phyloP scores from a whole-genome alignment of 1,284 basidiomycete genomes.

The Irpex sp. region DNA sequence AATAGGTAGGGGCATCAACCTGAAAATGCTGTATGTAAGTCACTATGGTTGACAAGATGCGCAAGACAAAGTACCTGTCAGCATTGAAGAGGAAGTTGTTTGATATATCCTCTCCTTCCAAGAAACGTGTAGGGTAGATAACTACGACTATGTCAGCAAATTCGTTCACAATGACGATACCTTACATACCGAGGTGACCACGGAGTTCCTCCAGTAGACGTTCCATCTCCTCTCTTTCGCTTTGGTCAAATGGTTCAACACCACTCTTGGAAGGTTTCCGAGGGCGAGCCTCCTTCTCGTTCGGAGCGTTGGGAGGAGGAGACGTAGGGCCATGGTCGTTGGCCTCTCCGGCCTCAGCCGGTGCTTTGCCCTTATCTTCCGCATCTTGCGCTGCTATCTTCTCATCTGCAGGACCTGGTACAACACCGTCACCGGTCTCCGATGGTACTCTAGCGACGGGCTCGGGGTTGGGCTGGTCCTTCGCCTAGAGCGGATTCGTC shows the following conservation, averaged over 20 bases:
- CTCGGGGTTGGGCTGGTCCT: conserved; percentile 38
- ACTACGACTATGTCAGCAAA: conserved; percentile 39
- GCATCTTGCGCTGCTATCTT: conserved; percentile 15
- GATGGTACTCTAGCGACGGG: conserved; percentile 53
- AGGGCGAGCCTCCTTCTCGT: conserved; percentile 32
- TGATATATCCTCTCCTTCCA: conserved; percentile 83
- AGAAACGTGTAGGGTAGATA: conserved; percentile 74
- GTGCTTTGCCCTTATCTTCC: conserved; percentile 18
- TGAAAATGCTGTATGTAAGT: conserved; percentile 11
- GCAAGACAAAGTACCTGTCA: conserved; percentile 52
- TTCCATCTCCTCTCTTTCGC: conserved; percentile 89
- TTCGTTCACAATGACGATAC: background rate
- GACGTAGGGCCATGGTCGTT: conserved; percentile 10
- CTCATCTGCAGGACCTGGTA: conserved; percentile 22
- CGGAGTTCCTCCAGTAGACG: conserved; percentile 65
- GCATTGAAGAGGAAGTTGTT: conserved; percentile 91
- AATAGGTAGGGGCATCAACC: conserved; percentile 50
- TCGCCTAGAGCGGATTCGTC: conserved; percentile 31
- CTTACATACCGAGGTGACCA: conserved; percentile 74
- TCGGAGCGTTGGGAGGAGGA: conserved; percentile 2
- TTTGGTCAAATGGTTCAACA: conserved; percentile 67
- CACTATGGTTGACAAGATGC: background rate
- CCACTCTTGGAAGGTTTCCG: conserved; percentile 39
- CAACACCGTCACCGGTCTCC: conserved; percentile 45
- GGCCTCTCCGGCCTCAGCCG: conserved; percentile 10